These are phyloP conservation scores for Fragaria vesca DNA, from an alignment of 306 rosid genomes.

Conservation along the genomic window DNA sequence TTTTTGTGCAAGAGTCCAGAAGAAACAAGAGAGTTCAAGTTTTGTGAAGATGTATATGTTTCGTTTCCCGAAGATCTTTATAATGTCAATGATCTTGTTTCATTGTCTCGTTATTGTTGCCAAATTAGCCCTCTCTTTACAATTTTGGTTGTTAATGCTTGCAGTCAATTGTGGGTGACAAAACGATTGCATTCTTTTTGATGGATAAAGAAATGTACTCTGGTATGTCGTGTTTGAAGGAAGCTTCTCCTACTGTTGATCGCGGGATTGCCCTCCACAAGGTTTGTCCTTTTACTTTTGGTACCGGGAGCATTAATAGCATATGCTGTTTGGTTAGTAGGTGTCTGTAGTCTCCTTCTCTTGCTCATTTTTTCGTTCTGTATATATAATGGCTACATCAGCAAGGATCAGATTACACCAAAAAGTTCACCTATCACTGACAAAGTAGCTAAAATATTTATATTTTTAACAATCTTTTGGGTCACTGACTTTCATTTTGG, in stretches of 20 bases:
- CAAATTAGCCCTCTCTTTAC: neutral
- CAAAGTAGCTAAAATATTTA: neutral
- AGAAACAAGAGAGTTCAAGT: neutral
- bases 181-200: slow-evolving; percentile 73
- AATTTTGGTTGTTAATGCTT: slow-evolving; percentile 4
- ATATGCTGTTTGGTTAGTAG: neutral
- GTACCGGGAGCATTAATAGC: slow-evolving; percentile 12
- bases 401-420: neutral
- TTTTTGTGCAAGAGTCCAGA: slow-evolving; percentile 11
- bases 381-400: neutral
- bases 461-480: neutral
- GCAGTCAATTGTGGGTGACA: slow-evolving; percentile 96
- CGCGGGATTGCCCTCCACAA: slow-evolving; percentile 96
- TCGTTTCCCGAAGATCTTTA: neutral
- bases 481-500: neutral
- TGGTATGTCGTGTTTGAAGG: slow-evolving; percentile 85
- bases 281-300: slow-evolving; percentile 39
- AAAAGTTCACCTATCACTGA: neutral
- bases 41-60: slow-evolving; percentile 14
- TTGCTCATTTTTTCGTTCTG: neutral
- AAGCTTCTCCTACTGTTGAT: slow-evolving; percentile 69
- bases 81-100: neutral
- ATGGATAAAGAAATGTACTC: slow-evolving; percentile 94
- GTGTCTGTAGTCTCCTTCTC: neutral
- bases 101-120: neutral